Evolutionary conservation across 305 asterid species (phyloP).

Genomic region (Nicotiana rustica): DNA sequence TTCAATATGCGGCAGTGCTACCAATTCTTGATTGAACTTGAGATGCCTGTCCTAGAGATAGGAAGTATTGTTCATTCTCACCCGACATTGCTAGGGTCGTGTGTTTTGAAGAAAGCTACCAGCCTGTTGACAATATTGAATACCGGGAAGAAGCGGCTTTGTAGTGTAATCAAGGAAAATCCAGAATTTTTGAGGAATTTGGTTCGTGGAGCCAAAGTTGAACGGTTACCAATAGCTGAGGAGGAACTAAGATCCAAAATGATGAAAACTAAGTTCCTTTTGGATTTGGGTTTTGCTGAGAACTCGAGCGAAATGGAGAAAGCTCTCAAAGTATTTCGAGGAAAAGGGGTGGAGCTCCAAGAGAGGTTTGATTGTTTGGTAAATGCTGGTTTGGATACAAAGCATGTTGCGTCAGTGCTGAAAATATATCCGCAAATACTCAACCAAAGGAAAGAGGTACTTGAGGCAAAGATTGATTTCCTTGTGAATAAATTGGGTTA

Average conservation of each 20-base stretch:
- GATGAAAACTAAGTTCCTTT: constrained; percentile 66
- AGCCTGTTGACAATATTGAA: constrained; percentile 47
- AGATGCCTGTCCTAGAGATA: constrained; percentile 62
- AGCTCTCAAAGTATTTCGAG: constrained; percentile 64
- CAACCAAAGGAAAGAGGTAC: constrained; percentile 63
- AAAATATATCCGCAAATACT: constrained; percentile 67
- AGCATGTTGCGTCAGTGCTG: constrained; percentile 60
- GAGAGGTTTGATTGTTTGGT: constrained; percentile 79
- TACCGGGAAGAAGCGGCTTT: constrained; percentile 53
- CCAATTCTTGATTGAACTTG: constrained; percentile 56
- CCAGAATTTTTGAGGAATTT: constrained; percentile 63
- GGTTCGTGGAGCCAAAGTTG: constrained; percentile 56
- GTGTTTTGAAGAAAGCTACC: constrained; percentile 56
- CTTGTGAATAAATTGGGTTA: constrained; percentile 66
- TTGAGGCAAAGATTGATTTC: constrained; percentile 58
- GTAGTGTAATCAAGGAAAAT: constrained; percentile 62
- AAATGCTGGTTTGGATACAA: constrained; percentile 58
- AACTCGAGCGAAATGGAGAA: constrained; percentile 63
- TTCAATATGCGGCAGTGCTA: constrained; percentile 52
- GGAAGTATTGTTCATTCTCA: constrained; percentile 51
- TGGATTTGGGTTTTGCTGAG: constrained; percentile 70
- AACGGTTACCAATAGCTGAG: constrained; percentile 39
- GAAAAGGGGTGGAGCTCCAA: constrained; percentile 73
- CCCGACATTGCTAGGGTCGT: constrained; percentile 61
- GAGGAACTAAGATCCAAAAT: constrained; percentile 42